Evolutionary conservation across 2,329 filamentous ascomycete species (phyloP).

Genomic region (Paramyrothecium sp.): DNA sequence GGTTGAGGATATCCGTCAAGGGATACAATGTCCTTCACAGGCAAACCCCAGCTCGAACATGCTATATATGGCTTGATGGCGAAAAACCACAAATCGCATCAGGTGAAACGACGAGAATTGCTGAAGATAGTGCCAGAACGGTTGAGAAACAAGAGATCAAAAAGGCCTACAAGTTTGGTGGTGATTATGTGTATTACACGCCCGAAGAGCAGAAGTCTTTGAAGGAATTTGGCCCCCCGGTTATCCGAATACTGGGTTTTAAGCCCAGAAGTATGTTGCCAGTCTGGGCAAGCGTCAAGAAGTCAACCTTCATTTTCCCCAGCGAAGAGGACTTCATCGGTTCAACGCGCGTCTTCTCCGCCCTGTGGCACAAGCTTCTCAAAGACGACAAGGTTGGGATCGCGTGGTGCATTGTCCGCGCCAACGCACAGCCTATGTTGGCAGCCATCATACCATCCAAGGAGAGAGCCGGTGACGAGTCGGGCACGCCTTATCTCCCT

Average conservation of each 20-base stretch:
- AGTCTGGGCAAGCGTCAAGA: constrained; percentile 81
- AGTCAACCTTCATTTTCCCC: constrained; percentile 90
- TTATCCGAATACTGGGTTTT: constrained; percentile 90
- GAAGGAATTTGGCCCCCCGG: constrained; percentile 75
- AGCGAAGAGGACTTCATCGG: constrained; percentile 88
- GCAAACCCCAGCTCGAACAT: constrained; percentile 77
- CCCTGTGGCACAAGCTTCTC: constrained; percentile 83
- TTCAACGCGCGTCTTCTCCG: constrained; percentile 88
- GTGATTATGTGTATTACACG: constrained; percentile 82
- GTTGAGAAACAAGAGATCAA: constrained; percentile 81
- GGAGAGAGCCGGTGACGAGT: constrained; percentile 61
- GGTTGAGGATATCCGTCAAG: constrained; percentile 84
- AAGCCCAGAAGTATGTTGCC: constrained; percentile 75
- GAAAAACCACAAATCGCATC: constrained; percentile 79
- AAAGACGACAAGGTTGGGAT: constrained; percentile 78
- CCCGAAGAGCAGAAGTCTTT: constrained; percentile 79
- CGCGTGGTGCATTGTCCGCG: constrained; percentile 84
- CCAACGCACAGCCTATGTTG: constrained; percentile 75
- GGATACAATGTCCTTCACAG: constrained; percentile 88
- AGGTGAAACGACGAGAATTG: constrained; percentile 70
- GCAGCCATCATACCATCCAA: constrained; percentile 79
- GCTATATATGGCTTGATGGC: constrained; percentile 85
- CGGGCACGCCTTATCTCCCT: constrained; percentile 69
- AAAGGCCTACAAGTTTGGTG: constrained; percentile 95
- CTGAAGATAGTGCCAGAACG: constrained; percentile 72